A percentile compares a stretch with the other conserved stretches of the same genome.
Conservation (phyloP, 352 stramenopile species). For the Bremia lactucae region DNA sequence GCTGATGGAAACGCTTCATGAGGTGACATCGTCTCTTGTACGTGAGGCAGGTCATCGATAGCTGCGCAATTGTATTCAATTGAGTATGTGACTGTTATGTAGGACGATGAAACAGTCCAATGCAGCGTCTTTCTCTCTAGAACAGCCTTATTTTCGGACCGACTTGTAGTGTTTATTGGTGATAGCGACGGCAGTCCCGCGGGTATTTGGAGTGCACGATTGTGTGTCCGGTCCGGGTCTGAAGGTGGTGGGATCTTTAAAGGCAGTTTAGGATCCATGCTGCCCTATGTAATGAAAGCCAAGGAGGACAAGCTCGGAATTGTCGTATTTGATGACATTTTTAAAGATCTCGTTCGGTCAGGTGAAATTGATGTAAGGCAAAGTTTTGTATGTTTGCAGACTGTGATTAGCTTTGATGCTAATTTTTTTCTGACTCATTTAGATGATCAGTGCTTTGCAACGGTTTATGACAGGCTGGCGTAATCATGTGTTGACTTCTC, state of each 20-base stretch:
- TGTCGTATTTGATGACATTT: slow-evolving; percentile 57
- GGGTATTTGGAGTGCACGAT: slow-evolving; percentile 46
- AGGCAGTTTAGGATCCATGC: slow-evolving; percentile 59
- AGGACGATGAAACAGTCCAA: slow-evolving; percentile 46
- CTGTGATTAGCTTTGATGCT: not conserved
- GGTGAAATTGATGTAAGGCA: slow-evolving; percentile 40
- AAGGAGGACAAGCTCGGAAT: slow-evolving; percentile 64
- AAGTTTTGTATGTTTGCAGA: not conserved
- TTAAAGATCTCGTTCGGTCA: slow-evolving; percentile 36
- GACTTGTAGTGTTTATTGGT: slow-evolving; percentile 52
- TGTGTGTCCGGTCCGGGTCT: slow-evolving; percentile 51
- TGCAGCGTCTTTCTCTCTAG: slow-evolving; percentile 53
- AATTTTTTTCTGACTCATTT: slow-evolving; percentile 7
- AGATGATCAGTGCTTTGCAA: slow-evolving; percentile 46
- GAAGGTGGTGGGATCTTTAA: slow-evolving; percentile 65
- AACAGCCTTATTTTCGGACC: slow-evolving; percentile 48
- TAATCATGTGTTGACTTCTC: slow-evolving; percentile 53
- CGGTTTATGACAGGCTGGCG: slow-evolving; percentile 61
- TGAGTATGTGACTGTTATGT: slow-evolving; percentile 14
- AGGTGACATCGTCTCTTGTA: slow-evolving; percentile 45
- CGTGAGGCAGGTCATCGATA: slow-evolving; percentile 12
- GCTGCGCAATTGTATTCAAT: not conserved
- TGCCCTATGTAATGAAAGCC: slow-evolving; percentile 65
- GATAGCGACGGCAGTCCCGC: slow-evolving; percentile 49
- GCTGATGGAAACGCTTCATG: slow-evolving; percentile 47